phyloP scores from a whole-genome alignment of 164 flowering plant genomes.

The Aristolochia californica region DNA sequence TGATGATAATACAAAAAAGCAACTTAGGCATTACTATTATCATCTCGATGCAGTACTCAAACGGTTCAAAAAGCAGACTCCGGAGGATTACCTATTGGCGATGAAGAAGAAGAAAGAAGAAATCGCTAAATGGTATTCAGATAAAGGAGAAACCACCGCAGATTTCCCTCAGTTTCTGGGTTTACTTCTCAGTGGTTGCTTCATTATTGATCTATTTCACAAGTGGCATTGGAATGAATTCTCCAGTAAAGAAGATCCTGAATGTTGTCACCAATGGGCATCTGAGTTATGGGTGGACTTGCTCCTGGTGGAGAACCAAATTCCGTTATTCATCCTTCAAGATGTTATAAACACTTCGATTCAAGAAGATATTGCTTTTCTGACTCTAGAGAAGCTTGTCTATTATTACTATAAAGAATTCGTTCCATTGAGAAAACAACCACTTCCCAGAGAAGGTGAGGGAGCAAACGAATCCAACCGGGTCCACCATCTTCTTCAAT shows the following conservation, averaged over 20 bases:
- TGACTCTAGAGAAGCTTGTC: background rate
- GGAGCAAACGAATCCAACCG: too few species aligned
- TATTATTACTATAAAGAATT: background rate
- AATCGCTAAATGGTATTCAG: too few species aligned
- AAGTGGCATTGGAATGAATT: background rate
- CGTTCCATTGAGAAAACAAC: background rate
- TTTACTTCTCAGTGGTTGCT: slow-evolving; percentile 1
- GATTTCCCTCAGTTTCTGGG: too few species aligned
- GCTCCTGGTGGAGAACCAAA: slow-evolving; percentile 6
- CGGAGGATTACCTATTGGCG: too few species aligned
- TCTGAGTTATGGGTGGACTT: background rate
- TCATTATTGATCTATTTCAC: slow-evolving; percentile 3
- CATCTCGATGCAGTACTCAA: too few species aligned
- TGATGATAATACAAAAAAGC: too few species aligned
- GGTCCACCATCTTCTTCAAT: background rate
- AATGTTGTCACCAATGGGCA: background rate
- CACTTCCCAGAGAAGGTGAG: background rate
- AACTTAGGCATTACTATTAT: too few species aligned
- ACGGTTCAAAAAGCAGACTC: too few species aligned
- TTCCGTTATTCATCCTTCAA: slow-evolving; percentile 6
- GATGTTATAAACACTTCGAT: background rate
- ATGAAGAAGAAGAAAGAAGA: too few species aligned
- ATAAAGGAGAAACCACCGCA: too few species aligned
- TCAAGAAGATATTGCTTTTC: background rate
- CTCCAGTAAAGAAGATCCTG: background rate